Conservation (phyloP, 768 basidiomycete species). For the Botryobasidium botryosum region DNA sequence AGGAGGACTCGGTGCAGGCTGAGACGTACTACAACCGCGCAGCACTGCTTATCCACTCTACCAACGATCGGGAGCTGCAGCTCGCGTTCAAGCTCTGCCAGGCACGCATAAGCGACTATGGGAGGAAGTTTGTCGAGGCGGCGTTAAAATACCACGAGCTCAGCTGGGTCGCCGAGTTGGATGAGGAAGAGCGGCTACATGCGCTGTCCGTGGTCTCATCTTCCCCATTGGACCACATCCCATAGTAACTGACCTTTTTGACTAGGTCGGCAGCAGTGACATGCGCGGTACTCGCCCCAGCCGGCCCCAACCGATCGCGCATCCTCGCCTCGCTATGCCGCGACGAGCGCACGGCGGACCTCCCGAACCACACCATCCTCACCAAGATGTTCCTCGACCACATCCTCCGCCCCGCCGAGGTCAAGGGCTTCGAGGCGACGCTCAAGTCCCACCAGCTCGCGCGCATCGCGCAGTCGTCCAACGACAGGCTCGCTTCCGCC, state of each 20-base stretch:
- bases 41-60: conserved; percentile 68
- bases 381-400: conserved; percentile 98
- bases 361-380: conserved; percentile 76
- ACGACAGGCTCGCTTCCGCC: conserved; percentile 58
- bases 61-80: conserved; percentile 59
- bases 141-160: conserved; percentile 89
- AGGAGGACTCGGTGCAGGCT: conserved; percentile 94
- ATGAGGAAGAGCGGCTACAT: conserved; percentile 79
- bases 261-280: conserved; percentile 76
- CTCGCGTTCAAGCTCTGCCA: conserved; percentile 84
- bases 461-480: conserved; percentile 69
- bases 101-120: conserved; percentile 86
- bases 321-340: conserved; percentile 83
- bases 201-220: conserved; percentile 51
- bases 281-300: conserved; percentile 91
- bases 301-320: conserved; percentile 90
- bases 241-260: not conserved
- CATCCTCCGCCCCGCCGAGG: conserved; percentile 77
- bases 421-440: conserved; percentile 74
- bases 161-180: conserved; percentile 78
- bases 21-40: conserved; percentile 97
- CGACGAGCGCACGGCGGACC: conserved; percentile 72
- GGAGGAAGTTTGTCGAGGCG: conserved; percentile 85
- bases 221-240: not conserved
- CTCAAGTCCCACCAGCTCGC: conserved; percentile 90